These are phyloP conservation scores for Pythium aphanidermatum DNA, from an alignment of 352 stramenopile genomes.

Conservation along the genomic window DNA sequence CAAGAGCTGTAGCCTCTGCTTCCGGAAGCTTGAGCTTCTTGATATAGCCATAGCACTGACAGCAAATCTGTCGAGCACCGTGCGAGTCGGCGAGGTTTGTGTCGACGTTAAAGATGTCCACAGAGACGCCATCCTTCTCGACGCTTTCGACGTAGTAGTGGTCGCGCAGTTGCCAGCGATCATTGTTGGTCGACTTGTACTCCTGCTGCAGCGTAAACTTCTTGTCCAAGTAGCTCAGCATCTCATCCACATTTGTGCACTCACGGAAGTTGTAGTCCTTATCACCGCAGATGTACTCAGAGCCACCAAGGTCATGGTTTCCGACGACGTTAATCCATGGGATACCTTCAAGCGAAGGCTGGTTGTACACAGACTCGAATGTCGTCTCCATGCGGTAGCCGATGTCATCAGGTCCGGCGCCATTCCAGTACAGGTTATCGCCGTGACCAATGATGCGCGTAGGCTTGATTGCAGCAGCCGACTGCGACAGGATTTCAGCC, in stretches of 20 bases:
- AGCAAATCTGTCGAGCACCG: slow-evolving; percentile 81
- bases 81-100: slow-evolving; percentile 85
- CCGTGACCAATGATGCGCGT: slow-evolving; percentile 70
- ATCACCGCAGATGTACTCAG: slow-evolving; percentile 80
- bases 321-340: slow-evolving; percentile 85
- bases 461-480: slow-evolving; percentile 62
- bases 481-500: slow-evolving; percentile 68
- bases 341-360: slow-evolving; percentile 60
- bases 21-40: slow-evolving; percentile 49
- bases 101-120: slow-evolving; percentile 87
- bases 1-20: slow-evolving; percentile 43
- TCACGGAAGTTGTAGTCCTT: slow-evolving; percentile 84
- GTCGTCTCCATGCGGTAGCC: slow-evolving; percentile 79
- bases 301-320: slow-evolving; percentile 85
- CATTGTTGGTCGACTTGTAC: slow-evolving; percentile 75
- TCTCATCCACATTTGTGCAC: slow-evolving; percentile 59
- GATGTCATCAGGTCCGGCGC: slow-evolving; percentile 66
- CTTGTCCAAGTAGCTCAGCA: slow-evolving; percentile 78
- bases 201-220: slow-evolving; percentile 76
- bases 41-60: slow-evolving; percentile 84
- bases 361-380: slow-evolving; percentile 84
- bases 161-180: slow-evolving; percentile 76
- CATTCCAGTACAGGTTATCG: slow-evolving; percentile 89
- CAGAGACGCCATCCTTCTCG: slow-evolving; percentile 70
- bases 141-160: slow-evolving; percentile 85